Evolutionary conservation across 2,329 filamentous ascomycete species (phyloP).

Genomic region (Botrytis deweyae): DNA sequence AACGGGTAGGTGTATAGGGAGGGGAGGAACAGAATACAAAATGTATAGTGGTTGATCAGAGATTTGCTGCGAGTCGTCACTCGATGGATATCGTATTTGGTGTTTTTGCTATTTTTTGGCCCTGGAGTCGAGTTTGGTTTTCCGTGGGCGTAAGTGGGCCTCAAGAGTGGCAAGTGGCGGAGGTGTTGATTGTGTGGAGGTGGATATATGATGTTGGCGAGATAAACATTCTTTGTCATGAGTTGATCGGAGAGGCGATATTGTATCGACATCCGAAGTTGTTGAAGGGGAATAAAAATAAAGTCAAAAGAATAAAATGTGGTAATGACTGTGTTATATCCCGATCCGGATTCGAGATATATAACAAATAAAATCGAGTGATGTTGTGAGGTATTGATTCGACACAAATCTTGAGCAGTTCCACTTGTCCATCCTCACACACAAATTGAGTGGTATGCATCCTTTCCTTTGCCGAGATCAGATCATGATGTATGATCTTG

Average conservation of each 20-base stretch:
- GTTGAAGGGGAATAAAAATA: background rate
- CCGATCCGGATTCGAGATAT: background rate
- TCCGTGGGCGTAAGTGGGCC: background rate
- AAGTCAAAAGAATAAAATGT: background rate
- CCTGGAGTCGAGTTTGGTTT: background rate
- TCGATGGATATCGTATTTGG: background rate
- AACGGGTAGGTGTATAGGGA: too few species aligned
- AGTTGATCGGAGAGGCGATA: too few species aligned
- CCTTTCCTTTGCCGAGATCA: slow-evolving; percentile 24
- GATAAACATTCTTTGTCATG: background rate
- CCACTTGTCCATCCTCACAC: slow-evolving; percentile 29
- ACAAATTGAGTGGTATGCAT: slow-evolving; percentile 28
- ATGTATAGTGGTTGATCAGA: background rate
- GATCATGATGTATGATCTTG: background rate
- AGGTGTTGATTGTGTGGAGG: background rate
- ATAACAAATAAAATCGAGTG: slow-evolving; percentile 11
- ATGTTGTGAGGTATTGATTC: slow-evolving; percentile 32
- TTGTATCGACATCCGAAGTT: background rate
- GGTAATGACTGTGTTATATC: slow-evolving; percentile 35
- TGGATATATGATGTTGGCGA: background rate
- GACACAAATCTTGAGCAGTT: slow-evolving; percentile 22
- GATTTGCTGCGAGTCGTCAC: slow-evolving; percentile 1
- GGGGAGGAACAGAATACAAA: accelerated
- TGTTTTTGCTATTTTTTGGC: background rate
- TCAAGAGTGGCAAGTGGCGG: background rate